Conservation (phyloP, 2,329 filamentous ascomycete species). For the Xylaria sp. region DNA sequence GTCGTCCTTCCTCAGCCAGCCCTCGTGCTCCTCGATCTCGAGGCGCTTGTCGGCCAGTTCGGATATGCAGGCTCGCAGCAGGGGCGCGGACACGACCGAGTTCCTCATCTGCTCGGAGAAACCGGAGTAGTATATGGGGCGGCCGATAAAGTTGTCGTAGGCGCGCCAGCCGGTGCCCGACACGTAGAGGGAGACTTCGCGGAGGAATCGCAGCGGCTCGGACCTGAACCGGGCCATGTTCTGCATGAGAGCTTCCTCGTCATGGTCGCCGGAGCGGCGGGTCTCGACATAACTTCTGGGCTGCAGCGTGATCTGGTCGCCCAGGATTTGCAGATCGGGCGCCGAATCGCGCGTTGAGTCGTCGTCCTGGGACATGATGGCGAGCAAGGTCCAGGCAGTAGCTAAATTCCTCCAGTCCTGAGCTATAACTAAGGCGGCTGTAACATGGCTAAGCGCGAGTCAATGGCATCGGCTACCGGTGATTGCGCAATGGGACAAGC, state of each 20-base stretch:
- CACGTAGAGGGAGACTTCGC: conserved; percentile 92
- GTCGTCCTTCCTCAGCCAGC: conserved; percentile 69
- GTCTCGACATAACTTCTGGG: conserved; percentile 74
- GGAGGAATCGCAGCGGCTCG: conserved; percentile 80
- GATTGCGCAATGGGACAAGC: background rate
- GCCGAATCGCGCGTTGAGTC: conserved; percentile 64
- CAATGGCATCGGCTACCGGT: background rate
- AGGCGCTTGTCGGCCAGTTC: conserved; percentile 81
- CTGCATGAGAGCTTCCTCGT: conserved; percentile 78
- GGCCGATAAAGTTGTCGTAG: conserved; percentile 90
- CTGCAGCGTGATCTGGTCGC: conserved; percentile 78
- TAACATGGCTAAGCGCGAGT: conserved; percentile 28
- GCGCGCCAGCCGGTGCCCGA: conserved; percentile 95
- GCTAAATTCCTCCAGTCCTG: conserved; percentile 19
- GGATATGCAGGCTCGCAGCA: conserved; percentile 78
- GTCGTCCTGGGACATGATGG: conserved; percentile 55
- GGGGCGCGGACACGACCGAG: conserved; percentile 77
- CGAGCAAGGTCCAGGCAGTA: background rate
- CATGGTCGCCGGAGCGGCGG: conserved; percentile 64
- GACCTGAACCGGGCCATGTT: conserved; percentile 88
- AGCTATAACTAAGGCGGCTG: conserved; percentile 31
- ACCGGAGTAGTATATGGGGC: conserved; percentile 91
- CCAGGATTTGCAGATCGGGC: conserved; percentile 81
- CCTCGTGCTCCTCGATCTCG: conserved; percentile 79
- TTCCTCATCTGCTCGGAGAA: conserved; percentile 92